Conservation (phyloP, 1,284 basidiomycete species). For the Ceratobasidium sp. region DNA sequence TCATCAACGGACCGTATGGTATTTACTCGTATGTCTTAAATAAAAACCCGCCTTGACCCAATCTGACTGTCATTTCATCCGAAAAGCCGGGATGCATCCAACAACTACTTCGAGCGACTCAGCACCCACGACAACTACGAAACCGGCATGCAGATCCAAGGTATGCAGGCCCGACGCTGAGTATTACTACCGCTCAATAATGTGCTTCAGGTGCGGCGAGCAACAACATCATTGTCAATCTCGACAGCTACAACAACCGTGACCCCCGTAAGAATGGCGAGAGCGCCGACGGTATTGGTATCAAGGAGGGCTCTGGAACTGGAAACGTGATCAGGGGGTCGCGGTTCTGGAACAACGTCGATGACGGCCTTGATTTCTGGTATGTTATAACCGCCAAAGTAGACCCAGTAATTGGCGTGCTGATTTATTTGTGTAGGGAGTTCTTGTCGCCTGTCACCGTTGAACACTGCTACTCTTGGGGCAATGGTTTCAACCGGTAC, state of each 20-base stretch:
- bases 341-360: constrained; percentile 49
- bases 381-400: neutral
- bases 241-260: constrained; percentile 48
- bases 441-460: constrained; percentile 49
- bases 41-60: neutral
- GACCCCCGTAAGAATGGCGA: constrained; percentile 50
- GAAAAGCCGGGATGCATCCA: constrained; percentile 45
- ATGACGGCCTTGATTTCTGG: constrained; percentile 49
- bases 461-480: constrained; percentile 49
- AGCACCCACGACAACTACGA: constrained; percentile 49
- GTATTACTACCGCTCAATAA: too few relatives aligned
- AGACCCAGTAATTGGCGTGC: neutral
- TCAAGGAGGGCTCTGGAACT: constrained; percentile 49
- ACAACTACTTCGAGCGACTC: constrained; percentile 49
- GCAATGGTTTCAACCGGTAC: constrained; percentile 50
- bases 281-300: constrained; percentile 48
- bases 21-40: constrained; percentile 37
- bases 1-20: constrained; percentile 48
- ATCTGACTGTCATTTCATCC: neutral
- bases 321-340: constrained; percentile 49
- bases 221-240: constrained; percentile 48
- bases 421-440: constrained; percentile 21
- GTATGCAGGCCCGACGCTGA: too few relatives aligned
- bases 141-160: constrained; percentile 44
- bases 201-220: too few relatives aligned